Evolutionary conservation across 2,329 filamentous ascomycete genomes (phyloP).

Genomic region (Neonectria neomacrospora): DNA sequence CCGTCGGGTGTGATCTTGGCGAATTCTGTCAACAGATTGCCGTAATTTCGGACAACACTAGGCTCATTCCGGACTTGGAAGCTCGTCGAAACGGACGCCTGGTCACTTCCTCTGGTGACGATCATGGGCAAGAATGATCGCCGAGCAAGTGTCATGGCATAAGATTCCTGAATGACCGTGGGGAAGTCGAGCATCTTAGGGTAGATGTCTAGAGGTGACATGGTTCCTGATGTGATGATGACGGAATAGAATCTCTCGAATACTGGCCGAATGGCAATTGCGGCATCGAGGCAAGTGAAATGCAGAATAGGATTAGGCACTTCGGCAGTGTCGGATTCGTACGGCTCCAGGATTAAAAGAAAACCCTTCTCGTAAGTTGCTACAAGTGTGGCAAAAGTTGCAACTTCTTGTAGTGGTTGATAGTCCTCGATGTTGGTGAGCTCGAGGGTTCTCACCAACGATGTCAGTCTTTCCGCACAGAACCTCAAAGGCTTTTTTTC

Average conservation of each 20-base stretch:
- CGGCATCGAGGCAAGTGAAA: slow-evolving; percentile 95
- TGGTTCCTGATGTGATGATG: slow-evolving; percentile 97
- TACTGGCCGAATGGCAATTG: slow-evolving; percentile 97
- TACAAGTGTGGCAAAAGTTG: slow-evolving; percentile 94
- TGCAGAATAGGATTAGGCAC: slow-evolving; percentile 97
- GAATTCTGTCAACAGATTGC: slow-evolving; percentile 92
- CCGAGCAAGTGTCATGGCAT: slow-evolving; percentile 93
- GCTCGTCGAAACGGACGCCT: slow-evolving; percentile 90
- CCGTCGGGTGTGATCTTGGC: slow-evolving; percentile 96
- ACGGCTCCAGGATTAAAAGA: slow-evolving; percentile 94
- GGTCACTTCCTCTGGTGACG: slow-evolving; percentile 93
- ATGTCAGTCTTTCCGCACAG: slow-evolving; percentile 93
- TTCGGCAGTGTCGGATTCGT: slow-evolving; percentile 93
- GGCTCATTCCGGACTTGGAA: slow-evolving; percentile 97
- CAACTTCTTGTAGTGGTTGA: slow-evolving; percentile 95
- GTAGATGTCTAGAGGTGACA: slow-evolving; percentile 98
- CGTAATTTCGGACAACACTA: slow-evolving; percentile 96
- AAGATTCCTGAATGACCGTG: slow-evolving; percentile 95
- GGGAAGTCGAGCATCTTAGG: slow-evolving; percentile 97
- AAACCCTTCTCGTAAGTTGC: slow-evolving; percentile 98
- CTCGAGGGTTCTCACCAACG: slow-evolving; percentile 92
- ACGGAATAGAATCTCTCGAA: slow-evolving; percentile 98
- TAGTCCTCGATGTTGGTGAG: slow-evolving; percentile 98
- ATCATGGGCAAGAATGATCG: slow-evolving; percentile 98
- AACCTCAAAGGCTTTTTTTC: slow-evolving; percentile 95